Evolutionary conservation across 83 land plant genomes (phyloP).

Genomic region (Picea abies): DNA sequence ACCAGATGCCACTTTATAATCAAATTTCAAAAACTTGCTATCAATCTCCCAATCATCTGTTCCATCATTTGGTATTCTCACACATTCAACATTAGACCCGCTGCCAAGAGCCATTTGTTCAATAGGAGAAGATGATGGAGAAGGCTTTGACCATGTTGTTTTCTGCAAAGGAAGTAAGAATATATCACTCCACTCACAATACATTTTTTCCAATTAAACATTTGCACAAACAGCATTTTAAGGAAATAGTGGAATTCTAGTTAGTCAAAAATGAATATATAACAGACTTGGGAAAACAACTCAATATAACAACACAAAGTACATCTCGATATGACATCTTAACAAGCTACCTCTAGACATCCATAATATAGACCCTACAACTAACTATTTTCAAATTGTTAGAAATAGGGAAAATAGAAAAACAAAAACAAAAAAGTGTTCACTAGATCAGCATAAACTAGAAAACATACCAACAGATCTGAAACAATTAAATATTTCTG

Average conservation of each 20-base stretch:
- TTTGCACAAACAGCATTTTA: background rate
- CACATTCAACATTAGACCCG: slow-evolving; percentile 24
- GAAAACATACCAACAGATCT: too few relatives aligned
- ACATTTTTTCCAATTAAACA: background rate
- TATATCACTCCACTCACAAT: background rate
- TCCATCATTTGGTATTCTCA: slow-evolving; percentile 79
- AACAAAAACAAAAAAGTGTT: too few relatives aligned
- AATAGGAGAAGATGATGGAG: slow-evolving; percentile 26
- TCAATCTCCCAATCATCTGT: slow-evolving; percentile 93
- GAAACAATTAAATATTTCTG: too few relatives aligned
- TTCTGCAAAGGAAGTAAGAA: slow-evolving; percentile 33
- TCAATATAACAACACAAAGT: background rate
- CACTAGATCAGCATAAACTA: too few relatives aligned
- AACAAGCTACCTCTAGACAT: background rate
- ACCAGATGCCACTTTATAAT: slow-evolving; percentile 76
- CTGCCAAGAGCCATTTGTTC: slow-evolving; percentile 19
- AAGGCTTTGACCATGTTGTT: slow-evolving; percentile 28
- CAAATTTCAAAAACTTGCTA: slow-evolving; percentile 55
- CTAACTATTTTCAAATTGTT: background rate
- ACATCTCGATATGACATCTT: background rate
- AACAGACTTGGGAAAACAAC: background rate
- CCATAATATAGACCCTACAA: background rate
- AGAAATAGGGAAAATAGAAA: too few relatives aligned
- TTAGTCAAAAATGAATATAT: background rate
- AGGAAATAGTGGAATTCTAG: background rate